Evolutionary conservation across 2,329 filamentous ascomycete genomes (phyloP), one percentile per base, ranked within the genome.

Genomic region (Fusarium dlaminii): DNA sequence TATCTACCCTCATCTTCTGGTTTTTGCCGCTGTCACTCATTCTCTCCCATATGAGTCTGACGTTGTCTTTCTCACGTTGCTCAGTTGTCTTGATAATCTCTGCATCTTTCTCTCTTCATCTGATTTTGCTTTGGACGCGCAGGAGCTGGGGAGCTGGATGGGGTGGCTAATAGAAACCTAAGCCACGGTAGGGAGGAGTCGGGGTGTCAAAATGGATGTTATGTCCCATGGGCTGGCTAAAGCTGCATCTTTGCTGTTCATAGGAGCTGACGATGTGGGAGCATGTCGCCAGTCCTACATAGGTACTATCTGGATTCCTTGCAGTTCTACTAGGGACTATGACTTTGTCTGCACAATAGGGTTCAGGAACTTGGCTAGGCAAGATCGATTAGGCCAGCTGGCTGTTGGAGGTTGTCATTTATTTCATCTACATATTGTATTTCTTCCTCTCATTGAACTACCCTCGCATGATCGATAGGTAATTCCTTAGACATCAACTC

Each of bases 111-210:
- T 61, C 52, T 27, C 52, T 69, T 75, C 54, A 71, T 59, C 61
- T 75, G 63, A 57, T 70, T 71, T 71, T 57, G 60, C 70, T 76
- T 77, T 66, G 75, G 73, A 78, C 66, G 72, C 72, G 63, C 61
- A 66, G 77, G 77, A 76, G 75, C 73, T 75, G 74, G 73, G 78
- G 78, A 76, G 76, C 76, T 63, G 74, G 77, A 73, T 39, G 74
- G 76, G 76, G 78, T 68, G 72, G 70, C 55, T 42, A 66, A 73
- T 39, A 58, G 63, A 63, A 65, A 40, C 59, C 56, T 64, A 69
- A 68, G 65, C 61, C 69, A 73, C 66, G 74, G 74, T 73, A 57
- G 57, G 75, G 70, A 77, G 77, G 77, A 79, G 77, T 79, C 77
- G 74, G 75, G 77, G 77, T 79, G 75, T 76, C 70, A 59, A 79